Evolutionary conservation across 768 basidiomycete species (phyloP), one percentile per base, ranked within the genome.

Genomic region (Naganishia randhawae): DNA sequence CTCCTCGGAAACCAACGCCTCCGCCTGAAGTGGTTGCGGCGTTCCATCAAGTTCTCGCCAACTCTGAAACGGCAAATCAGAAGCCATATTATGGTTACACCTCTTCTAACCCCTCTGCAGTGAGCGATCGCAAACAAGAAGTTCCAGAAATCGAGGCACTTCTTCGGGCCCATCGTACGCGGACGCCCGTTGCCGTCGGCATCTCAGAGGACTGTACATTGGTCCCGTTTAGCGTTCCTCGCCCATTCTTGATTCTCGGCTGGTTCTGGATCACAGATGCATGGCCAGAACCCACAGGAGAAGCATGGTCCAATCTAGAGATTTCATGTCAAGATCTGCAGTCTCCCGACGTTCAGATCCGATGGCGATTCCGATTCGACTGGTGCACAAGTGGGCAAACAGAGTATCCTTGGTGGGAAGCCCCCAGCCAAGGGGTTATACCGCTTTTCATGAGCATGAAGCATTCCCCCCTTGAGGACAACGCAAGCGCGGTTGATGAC

Each of bases 261-360:
- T 79, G 76, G 78, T 77, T 75, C 68, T 79, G 74, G 75, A 65
- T 77, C 19, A 69, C 70, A 0, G 78, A 76, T 50, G 75, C 76
- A 27, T 79, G 78, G 78, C 51, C 53, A 13, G 68, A 69, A 63
- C 63, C 68, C 3, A 32, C 37, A 8, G 42, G n/a, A 2, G 19
- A 45, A 25, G 48, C 50, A 41, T 63, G 54, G 64, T 66, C 71
- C 6, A 27, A 57, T 32, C 13, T 66, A 13, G 41, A 50, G 17
- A 50, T 61, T 11, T 6, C 35, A 6, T 25, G n/a, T 14, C 35
- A 33, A n/a, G 35, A 50, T n/a, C 17, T 55, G 37, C 25, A 51
- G 11, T 11, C 14, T 48, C 71, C 48, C 10, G 57, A 61, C 2
- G 32, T 61, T 27, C 62, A 17, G 7, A 71, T 78, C 8, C 68